Percentiles rank a stretch among this genome's conserved stretches.
These are phyloP conservation scores for Pseudogymnoascus sp. DNA, from an alignment of 2,329 filamentous ascomycete genomes.

Conservation along the genomic window DNA sequence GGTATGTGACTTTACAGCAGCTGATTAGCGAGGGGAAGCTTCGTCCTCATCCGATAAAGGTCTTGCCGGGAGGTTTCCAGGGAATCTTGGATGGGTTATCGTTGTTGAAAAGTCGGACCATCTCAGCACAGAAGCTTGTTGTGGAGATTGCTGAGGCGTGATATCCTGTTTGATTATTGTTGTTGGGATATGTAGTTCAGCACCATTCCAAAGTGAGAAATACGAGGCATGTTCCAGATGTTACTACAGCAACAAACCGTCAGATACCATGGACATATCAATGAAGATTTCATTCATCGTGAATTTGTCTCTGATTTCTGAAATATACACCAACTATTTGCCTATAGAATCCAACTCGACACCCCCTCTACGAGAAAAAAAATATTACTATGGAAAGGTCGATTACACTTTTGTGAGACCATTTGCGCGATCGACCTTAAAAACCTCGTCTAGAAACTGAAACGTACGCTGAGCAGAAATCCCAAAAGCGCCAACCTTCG, in stretches of 20 bases:
- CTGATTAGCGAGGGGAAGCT: background rate
- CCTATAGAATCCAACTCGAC: background rate
- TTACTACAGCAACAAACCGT: background rate
- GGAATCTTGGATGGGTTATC: background rate
- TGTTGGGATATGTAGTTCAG: background rate
- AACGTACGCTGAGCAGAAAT: conserved; percentile 11
- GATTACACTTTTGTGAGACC: background rate
- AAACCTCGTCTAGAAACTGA: conserved; percentile 11
- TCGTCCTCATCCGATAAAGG: background rate
- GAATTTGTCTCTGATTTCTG: background rate
- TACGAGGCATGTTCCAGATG: background rate
- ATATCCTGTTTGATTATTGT: background rate
- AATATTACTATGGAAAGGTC: background rate
- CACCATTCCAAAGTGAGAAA: background rate
- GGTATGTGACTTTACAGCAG: background rate
- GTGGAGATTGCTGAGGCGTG: background rate
- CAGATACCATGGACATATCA: background rate
- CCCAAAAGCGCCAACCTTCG: conserved; percentile 23
- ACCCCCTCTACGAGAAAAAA: background rate
- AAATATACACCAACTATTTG: background rate
- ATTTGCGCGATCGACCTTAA: conserved; percentile 11
- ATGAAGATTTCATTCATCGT: background rate
- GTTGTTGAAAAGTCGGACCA: background rate
- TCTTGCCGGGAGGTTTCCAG: background rate
- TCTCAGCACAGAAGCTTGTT: background rate